Evolutionary conservation across 495 filamentous ascomycete genomes (phyloP).

Genomic region (Amphirosellinia nigrospora): DNA sequence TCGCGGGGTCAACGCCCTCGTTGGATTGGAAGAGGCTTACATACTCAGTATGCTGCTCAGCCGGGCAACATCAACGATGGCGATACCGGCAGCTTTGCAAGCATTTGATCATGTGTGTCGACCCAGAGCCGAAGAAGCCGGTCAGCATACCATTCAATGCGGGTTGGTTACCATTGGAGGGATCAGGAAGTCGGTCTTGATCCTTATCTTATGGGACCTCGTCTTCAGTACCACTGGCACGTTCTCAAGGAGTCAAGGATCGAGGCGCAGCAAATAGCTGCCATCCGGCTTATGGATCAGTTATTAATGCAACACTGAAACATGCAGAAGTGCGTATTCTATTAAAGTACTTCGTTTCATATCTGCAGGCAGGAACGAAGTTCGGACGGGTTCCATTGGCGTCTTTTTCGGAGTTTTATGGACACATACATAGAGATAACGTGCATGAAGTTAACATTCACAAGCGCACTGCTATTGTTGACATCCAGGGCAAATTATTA

Average conservation of each 20-base stretch:
- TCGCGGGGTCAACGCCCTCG: conserved; percentile 25
- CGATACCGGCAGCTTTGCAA: conserved; percentile 35
- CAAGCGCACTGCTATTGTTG: neutral
- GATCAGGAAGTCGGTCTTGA: conserved; percentile 33
- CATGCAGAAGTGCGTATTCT: neutral
- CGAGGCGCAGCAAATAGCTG: conserved; percentile 25
- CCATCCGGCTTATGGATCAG: conserved; percentile 34
- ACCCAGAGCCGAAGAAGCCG: conserved; percentile 34
- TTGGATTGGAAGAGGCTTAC: conserved; percentile 37
- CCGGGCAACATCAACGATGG: conserved; percentile 29
- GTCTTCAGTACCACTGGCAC: conserved; percentile 31
- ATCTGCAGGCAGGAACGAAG: neutral
- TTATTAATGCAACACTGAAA: conserved; percentile 12
- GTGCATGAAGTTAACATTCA: neutral
- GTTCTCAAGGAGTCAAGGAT: conserved; percentile 27
- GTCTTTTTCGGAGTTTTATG: neutral
- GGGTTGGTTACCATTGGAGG: conserved; percentile 31
- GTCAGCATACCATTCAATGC: conserved; percentile 25
- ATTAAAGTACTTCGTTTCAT: neutral
- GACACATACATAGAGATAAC: neutral
- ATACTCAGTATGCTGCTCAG: conserved; percentile 34
- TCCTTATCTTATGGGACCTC: conserved; percentile 30
- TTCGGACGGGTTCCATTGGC: neutral
- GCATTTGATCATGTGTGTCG: conserved; percentile 38
- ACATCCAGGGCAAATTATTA: neutral